Evolutionary conservation across 257 asterid species (phyloP), one percentile per base, ranked within the genome.

Genomic region (Solanum raphanifolium): DNA sequence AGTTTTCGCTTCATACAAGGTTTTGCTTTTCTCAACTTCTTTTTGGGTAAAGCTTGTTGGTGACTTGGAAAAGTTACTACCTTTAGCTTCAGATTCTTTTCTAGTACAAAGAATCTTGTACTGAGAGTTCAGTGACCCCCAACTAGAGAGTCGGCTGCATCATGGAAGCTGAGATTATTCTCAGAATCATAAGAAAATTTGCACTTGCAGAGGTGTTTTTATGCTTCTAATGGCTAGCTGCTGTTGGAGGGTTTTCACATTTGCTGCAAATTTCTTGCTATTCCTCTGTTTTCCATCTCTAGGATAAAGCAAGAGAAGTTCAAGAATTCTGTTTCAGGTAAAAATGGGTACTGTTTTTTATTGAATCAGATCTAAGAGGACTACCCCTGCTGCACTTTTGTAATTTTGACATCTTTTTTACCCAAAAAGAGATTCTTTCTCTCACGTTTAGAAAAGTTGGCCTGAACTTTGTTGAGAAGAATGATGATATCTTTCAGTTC

Each of bases 401-500:
- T 48, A 27, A 29, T 16, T 16, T 29, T 46, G 3, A 46, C 16
- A 2, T 81, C 85, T 27, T 29, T 81, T 46, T 81, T 38, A 81
- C n/a, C 39, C 66, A 81, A 81, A 1, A 81, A 46, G 11, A 82
- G 46, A 69, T 69, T 73, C 65, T 52, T 85, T 81, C 29, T 65
- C 55, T 38, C 68, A 23, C 69, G 35, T 73, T 86, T 66, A 79
- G 62, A 2, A 79, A 35, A 58, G 21, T 78, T 75, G 87, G 39
- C 38, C 88, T 38, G 72, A 76, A 65, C 23, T 87, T 88, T 85
- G 74, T 73, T 32, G 89, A 88, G 87, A 89, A 93, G 90, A 48
- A 92, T 93, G 96, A 76, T 93, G 62, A 83, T 88, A 43, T 90
- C 90, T 88, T 93, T 91, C 87, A 90, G 87, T 69, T 79, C 93